Evolutionary conservation across 352 stramenopile species (phyloP).

Genomic region (Pythium grandisporangium): DNA sequence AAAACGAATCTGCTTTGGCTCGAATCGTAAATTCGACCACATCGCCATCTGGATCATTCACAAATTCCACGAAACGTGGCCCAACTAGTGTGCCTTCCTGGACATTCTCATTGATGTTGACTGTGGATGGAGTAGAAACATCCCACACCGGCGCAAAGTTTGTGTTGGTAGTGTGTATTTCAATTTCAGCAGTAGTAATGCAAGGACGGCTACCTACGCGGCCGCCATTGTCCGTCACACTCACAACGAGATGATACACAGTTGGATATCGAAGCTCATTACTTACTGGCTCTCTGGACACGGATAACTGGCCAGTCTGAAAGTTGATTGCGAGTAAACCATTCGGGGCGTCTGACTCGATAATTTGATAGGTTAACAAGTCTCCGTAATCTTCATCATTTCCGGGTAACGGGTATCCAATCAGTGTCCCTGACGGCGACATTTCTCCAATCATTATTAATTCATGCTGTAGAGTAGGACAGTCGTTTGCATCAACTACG

Average conservation of each 20-base stretch:
- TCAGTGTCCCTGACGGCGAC: conserved; percentile 11
- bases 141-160: conserved; percentile 47
- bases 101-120: conserved; percentile 39
- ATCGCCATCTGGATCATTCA: conserved; percentile 31
- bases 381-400: conserved; percentile 41
- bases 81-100: conserved; percentile 15
- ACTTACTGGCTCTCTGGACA: conserved; percentile 15
- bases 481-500: conserved; percentile 47
- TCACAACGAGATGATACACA: conserved; percentile 19
- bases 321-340: conserved; percentile 32
- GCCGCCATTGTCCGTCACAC: conserved; percentile 25
- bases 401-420: conserved; percentile 42
- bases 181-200: conserved; percentile 9
- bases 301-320: conserved; percentile 32
- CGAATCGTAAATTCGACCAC: conserved; percentile 34
- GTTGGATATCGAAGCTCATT: conserved; percentile 27
- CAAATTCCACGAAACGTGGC: conserved; percentile 10
- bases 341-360: conserved; percentile 9
- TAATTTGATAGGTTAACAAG: conserved; percentile 31
- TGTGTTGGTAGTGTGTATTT: conserved; percentile 26
- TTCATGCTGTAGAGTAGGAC: conserved; percentile 24
- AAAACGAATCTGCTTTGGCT: conserved; percentile 37
- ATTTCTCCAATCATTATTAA: conserved; percentile 35
- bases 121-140: conserved; percentile 8
- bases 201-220: conserved; percentile 9